These are phyloP conservation scores for Pythium utonaiense DNA, from an alignment of 352 stramenopile species.

Conservation along the genomic window DNA sequence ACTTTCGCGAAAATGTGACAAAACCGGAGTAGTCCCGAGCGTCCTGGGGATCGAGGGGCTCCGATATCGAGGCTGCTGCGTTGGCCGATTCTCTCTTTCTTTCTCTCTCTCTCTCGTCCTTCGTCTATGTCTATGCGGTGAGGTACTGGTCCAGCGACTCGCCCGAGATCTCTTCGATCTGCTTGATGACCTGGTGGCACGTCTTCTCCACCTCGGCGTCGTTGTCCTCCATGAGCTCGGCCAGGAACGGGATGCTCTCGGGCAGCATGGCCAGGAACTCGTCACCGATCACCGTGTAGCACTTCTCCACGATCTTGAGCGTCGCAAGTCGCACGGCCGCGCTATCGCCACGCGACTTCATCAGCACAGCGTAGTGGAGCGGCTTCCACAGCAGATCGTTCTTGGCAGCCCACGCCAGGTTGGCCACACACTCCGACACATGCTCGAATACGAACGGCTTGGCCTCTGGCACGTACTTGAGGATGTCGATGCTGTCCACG, in stretches of 20 bases:
- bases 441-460: constrained; percentile 64
- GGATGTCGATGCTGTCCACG: constrained; percentile 73
- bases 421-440: constrained; percentile 64
- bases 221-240: constrained; percentile 87
- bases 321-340: constrained; percentile 65
- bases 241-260: constrained; percentile 87
- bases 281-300: constrained; percentile 84
- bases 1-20: constrained; percentile 10
- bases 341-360: constrained; percentile 78
- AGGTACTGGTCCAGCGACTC: constrained; percentile 89
- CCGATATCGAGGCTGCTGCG: no score
- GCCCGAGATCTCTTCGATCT: constrained; percentile 88
- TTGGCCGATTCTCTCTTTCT: background rate
- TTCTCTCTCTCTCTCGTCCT: background rate
- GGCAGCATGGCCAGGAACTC: constrained; percentile 88
- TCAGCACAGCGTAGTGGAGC: constrained; percentile 84
- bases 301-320: constrained; percentile 80
- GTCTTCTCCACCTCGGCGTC: constrained; percentile 79
- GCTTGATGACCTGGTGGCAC: constrained; percentile 86
- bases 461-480: constrained; percentile 38
- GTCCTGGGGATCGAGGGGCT: background rate
- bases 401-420: constrained; percentile 83
- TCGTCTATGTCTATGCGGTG: constrained; percentile 29
- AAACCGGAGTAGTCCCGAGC: background rate
- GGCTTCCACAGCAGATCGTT: constrained; percentile 88